Evolutionary conservation across 768 basidiomycete species (phyloP), one percentile per base, ranked within the genome.

Genomic region (Dictyophora rubrovolvata): DNA sequence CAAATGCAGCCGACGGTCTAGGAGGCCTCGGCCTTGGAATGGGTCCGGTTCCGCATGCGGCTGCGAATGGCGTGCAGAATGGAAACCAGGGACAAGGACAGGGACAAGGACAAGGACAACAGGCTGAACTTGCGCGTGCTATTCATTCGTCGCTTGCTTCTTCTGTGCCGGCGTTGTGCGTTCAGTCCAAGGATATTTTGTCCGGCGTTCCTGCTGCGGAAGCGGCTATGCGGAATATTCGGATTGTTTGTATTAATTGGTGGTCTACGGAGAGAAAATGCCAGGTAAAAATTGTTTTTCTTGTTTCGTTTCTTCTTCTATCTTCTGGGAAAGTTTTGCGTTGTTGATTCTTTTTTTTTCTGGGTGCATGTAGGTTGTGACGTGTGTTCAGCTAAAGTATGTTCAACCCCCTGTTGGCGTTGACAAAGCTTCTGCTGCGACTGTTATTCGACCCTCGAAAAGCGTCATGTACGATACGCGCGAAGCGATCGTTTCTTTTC

Each of bases 171-270:
- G 86, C 84, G 1, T 76, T 95, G 2, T 89, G 87, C 61, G 90
- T 95, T 11, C 81, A 87, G 65, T 88, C 92, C 0, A 77, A 82
- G 17, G 82, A 92, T 64, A 87, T 94, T 50, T 75, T 93, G 20
- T 85, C 85, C 0, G 88, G 88, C 7, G 87, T 85, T 1, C 87
- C 89, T 3, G 92, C 91, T 4, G 88, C 86, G 20, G 92, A 94
- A 67, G 92, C 92, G 4, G 92, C 92, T 5, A 90, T 93, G 89
- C 85, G 90, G 7, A 92, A 90, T 66, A 91, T 94, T 54, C 85
- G 86, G 42, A 87, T 94, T 53, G 86, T 91, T 62, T 88, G 91
- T 8, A 75, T 91, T 16, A 86, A 91, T 62, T 94, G 93, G 93
- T 94, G 93, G 93, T 86, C 85, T 3, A 14, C 42, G 12, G 82